Evolutionary conservation across 1,284 basidiomycete species (phyloP), one percentile per base, ranked within the genome.

Genomic region (Trametes polyzona): DNA sequence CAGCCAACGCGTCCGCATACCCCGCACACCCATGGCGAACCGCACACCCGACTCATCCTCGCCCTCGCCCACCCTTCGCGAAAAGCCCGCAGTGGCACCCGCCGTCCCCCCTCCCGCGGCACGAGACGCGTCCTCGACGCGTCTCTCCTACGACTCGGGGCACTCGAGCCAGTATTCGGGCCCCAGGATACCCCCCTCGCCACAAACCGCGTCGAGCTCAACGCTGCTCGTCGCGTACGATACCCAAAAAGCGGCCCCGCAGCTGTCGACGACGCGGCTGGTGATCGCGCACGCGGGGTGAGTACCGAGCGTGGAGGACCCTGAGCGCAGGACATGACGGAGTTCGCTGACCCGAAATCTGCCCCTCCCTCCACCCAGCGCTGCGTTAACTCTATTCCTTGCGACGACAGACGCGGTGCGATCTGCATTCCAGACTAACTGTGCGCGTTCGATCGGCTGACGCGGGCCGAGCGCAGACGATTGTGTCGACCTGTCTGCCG

Each of bases 391-490:
- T 12, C 69, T 92, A 57, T 92, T 92, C 70, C 83, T 92, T 11
- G 90, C 90, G 7, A 92, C 91, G 12, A 92, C 90, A 17, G 90
- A 92, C 73, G 83, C 88, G 52, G 90, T 92, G 67, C 63, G 87
- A 58, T 62, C 54, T 58, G 42, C 57, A 57, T 42, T 52, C 42
- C 30, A 56, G 50, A 10, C 32, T 30, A 27, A 30, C 52, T 32
- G 33, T 27, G 35, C 42, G n/a, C 23, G 29, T 43, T 9, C 26
- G n/a, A 30, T 75, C 50, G 56, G 51, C 52, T 61, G 41, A 52
- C 58, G 52, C 47, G 50, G 55, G 57, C 53, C 55, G 52, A 48
- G n/a, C n/a, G n/a, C 61, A 92, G 90, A 90, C 88, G 2, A 88
- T 93, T 57, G 87, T 93, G 36, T 93, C 91, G 26, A 92, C 91